A percentile compares a stretch with the other conserved stretches of the same genome.
Conservation (phyloP, 192 early-diverging fungal species). For the Mortierella alpina region DNA sequence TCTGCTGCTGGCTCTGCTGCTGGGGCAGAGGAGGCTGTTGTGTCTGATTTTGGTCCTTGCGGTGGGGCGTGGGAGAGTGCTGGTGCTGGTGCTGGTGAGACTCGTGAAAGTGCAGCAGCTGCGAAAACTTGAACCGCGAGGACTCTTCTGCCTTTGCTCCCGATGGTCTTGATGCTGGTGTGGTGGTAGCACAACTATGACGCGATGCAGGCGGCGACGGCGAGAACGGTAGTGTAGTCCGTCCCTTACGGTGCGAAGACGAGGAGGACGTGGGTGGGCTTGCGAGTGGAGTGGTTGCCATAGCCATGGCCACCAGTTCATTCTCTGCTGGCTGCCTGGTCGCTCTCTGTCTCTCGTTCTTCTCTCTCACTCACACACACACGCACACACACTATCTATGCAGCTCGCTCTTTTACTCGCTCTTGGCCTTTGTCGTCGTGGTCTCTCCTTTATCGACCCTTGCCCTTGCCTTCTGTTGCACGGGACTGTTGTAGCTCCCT, state of each 20-base stretch:
- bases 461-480: not conserved
- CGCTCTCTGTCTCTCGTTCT: not conserved
- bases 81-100: slow-evolving; percentile 5
- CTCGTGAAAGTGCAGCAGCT: slow-evolving; percentile 20
- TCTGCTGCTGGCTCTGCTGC: slow-evolving; percentile 11
- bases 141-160: not conserved
- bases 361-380: too few species aligned
- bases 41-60: slow-evolving; percentile 5
- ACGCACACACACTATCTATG: not conserved
- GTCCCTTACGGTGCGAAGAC: not conserved
- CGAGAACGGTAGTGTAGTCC: not conserved
- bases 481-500: not conserved
- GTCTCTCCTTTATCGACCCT: not conserved
- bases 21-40: slow-evolving; percentile 3
- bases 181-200: not conserved
- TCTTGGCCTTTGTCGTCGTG: not conserved
- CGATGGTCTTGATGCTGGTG: not conserved
- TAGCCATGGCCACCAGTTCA: slow-evolving; percentile 29
- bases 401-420: not conserved
- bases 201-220: not conserved
- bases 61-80: slow-evolving; percentile 3
- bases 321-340: not conserved
- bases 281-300: slow-evolving; percentile 21
- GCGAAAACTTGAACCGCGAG: slow-evolving; percentile 26
- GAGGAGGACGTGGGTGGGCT: slow-evolving; percentile 5